Conservation (phyloP, 225 moss, liverwort and hornwort genomes). For the Takakia lepidozioides region DNA sequence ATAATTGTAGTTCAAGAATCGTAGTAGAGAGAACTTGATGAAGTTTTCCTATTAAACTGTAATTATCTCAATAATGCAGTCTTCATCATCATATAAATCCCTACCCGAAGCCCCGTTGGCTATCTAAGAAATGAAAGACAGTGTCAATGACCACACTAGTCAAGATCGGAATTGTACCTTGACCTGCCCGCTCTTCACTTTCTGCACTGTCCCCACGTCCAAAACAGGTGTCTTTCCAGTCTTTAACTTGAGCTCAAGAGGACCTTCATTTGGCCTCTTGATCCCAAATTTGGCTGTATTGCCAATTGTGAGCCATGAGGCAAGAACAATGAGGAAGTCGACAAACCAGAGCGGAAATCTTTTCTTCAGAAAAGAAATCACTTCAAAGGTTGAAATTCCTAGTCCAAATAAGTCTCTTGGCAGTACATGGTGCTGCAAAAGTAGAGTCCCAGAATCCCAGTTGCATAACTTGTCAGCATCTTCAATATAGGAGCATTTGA, state of each 20-base stretch:
- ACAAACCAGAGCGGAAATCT: conserved; percentile 13
- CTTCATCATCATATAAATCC: too few species aligned
- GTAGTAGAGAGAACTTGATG: too few species aligned
- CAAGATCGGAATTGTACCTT: too few species aligned
- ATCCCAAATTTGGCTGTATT: conserved; percentile 8
- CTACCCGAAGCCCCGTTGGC: too few species aligned
- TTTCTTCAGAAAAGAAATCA: not conserved
- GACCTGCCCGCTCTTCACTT: conserved; percentile 15
- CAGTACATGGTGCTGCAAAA: conserved; percentile 20
- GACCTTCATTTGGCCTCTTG: conserved; percentile 10
- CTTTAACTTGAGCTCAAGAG: conserved; percentile 10
- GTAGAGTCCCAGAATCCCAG: too few species aligned
- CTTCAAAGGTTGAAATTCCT: conserved; percentile 4
- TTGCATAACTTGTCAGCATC: too few species aligned
- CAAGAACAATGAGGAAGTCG: conserved; percentile 5
- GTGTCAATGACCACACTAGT: too few species aligned
- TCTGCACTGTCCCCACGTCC: conserved; percentile 18
- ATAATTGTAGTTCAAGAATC: too few species aligned
- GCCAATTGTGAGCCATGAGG: conserved; percentile 16
- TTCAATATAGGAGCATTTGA: too few species aligned
- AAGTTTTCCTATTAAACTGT: too few species aligned
- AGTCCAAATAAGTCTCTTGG: conserved; percentile 24
- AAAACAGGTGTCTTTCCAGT: conserved; percentile 21
- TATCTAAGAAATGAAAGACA: too few species aligned
- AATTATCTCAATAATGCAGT: too few species aligned